Evolutionary conservation across 2,329 filamentous ascomycete genomes (phyloP), one percentile per base, ranked within the genome.

Genomic region (Aspergillus sp.): DNA sequence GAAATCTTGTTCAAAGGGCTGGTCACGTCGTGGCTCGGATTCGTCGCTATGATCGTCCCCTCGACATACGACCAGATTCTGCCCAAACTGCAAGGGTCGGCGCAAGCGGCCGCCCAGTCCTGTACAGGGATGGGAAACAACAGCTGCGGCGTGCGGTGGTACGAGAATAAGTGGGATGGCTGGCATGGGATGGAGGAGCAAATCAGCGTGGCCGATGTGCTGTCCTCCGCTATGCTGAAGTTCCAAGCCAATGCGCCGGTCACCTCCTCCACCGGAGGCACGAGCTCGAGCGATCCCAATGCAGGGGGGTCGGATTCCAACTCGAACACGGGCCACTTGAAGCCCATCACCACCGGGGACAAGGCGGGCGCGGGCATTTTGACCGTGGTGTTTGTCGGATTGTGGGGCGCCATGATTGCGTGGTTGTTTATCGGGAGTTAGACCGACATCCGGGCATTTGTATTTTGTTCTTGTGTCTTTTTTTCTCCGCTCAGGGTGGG

Each of bases 1-100:
- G 88, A 91, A 78, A 71, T 83, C 53, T 83, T 83, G 1, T 91
- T 88, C 80, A 89, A 89, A 71, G 87, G 86, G 36, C 85, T 86
- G 53, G 75, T 89, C 16, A 79, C 84, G 59, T 81, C 85, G 38
- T 88, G 86, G 84, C 75, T 90, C 59, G 77, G 82, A 3, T 77
- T 80, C 19, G 78, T 81, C 1, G 80, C 82, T 2, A 78, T 86
- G 58, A 52, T 89, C n/a, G 85, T 83, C 0, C 87, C 88, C 0
- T 79, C 78, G 43, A 84, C 81, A 1, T 70, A 71, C 38, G 70
- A 78, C 1, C 72, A 65, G 14, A 84, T 91, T 58, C 71, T 81
- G 52, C 79, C 83, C 0, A 78, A 83, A 29, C 75, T 91, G 5
- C 72, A 75, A 50, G 78, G 71, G 1, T 87, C 86, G 1, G 76